Evolutionary conservation across 2,329 filamentous ascomycete genomes (phyloP), one percentile per base, ranked within the genome.

Genomic region (Colletotrichum plurivorum): DNA sequence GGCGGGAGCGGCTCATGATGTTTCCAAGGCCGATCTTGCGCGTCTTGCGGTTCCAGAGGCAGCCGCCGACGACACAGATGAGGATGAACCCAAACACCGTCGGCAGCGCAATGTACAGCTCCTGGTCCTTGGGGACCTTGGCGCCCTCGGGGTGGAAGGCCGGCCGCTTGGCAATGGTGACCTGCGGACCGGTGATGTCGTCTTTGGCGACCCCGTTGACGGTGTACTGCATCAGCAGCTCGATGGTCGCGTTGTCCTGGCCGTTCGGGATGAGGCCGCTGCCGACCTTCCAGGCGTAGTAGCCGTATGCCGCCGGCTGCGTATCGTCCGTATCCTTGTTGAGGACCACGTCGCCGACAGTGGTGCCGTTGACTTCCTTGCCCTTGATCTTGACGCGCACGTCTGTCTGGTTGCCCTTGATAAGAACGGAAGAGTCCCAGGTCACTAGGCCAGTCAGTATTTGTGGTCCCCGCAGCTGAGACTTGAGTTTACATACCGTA

Each of bases 381-480:
- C 78, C 81, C 49, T 77, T 71, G 58, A 82, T 58, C 9, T 76
- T 73, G 62, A 84, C 74, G 46, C 66, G 59, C 13, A 70, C 58
- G 25, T 73, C 63, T 53, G 79, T 81, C 25, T 78, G 79, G 73
- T 83, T 81, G 63, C 80, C 77, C 55, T 78, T 75, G 73, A 80
- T 79, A 79, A 87, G 88, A 77, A 80, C 85, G 58, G 82, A 78
- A 25, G 86, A 80, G 72, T 90, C 87, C 87, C 87, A 89, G 31
- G 85, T 88, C 62, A 89, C 87, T 89, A 54, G 8, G n/a, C 6
- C 45, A 7, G 69, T 71, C 49, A 71, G 67, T 39, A 41, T 45
- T 25, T 25, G 15, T n/a, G 15, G 36, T 43, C 22, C 12, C 45
- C 4, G 7, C 7, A 36, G 36, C 45, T 27, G 4, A 8, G 31